Percentiles rank a stretch among this genome's conserved stretches.
Evolutionary conservation across 768 basidiomycete genomes (phyloP).

Genomic region (Phaeotremella fagi): DNA sequence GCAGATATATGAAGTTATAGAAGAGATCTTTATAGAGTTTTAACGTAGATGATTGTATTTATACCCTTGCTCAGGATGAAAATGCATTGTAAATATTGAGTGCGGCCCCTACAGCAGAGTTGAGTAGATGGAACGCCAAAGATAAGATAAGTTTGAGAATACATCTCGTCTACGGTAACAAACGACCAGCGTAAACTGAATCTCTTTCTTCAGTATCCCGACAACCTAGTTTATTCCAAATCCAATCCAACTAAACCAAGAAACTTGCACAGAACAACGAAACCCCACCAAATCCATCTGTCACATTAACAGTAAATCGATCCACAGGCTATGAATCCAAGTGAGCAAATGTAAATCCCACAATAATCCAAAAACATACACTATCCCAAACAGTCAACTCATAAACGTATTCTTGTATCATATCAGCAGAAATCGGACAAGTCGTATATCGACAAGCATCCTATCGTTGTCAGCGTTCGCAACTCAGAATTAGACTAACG

Average conservation of each 20-base stretch:
- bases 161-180: too few relatives aligned
- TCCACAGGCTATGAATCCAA: not conserved
- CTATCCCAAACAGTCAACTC: conserved; percentile 9
- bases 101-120: too few relatives aligned
- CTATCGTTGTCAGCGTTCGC: not conserved
- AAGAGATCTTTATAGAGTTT: too few relatives aligned
- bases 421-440: conserved; percentile 6
- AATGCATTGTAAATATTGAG: too few relatives aligned
- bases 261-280: not conserved
- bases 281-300: not conserved
- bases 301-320: not conserved
- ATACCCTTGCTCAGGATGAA: too few relatives aligned
- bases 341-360: not conserved
- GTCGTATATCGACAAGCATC: conserved; percentile 18
- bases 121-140: too few relatives aligned
- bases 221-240: too few relatives aligned
- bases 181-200: too few relatives aligned
- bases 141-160: too few relatives aligned
- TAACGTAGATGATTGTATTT: too few relatives aligned
- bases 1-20: too few relatives aligned
- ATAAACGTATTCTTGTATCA: conserved; percentile 8
- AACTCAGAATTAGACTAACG: not conserved
- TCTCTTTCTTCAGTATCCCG: too few relatives aligned
- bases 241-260: not conserved
- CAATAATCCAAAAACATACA: conserved; percentile 1